Evolutionary conservation across 768 basidiomycete species (phyloP), one percentile per base, ranked within the genome.

Genomic region (Trametes gibbosa): DNA sequence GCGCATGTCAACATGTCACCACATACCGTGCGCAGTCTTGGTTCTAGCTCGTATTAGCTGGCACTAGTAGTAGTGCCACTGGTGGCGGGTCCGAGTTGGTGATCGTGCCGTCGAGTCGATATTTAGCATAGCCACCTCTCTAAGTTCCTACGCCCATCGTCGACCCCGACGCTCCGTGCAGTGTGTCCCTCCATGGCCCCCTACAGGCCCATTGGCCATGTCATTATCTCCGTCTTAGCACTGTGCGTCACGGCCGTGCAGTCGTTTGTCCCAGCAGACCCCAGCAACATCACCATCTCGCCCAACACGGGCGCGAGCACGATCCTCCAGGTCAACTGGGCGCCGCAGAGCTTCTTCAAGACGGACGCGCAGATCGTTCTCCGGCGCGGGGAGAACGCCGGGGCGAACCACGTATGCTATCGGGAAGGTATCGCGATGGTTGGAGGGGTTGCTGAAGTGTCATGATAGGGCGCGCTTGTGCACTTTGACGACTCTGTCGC

Each of bases 401-500:
- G 50, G 5, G 17, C 32, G 1, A 40, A 40, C 19, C 48, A 49
- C 29, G 37, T 42, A 5, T 32, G 48, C 7, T 2, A 17, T 43
- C n/a, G 16, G 21, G 45, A 10, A 29, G 53, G 12, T 40, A 12
- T 21, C 21, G 17, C 17, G 41, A 8, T 7, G 17, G 19, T n/a
- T 14, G 8, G 21, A 24, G 6, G 13, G 3, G 2, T 10, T 24
- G 13, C 9, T 12, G 21, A 24, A 10, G 5, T 5, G 46, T 34
- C 39, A 21, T 58, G 58, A n/a, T 63, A 91, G 86, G 94, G 94
- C 21, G 88, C 85, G 14, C 71, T 96, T 29, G 84, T 95, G 29
- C 90, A 90, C 69, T 95, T 95, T 66, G 81, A 84, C 0, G 93
- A 94, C 67, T 75, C 77, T 12, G 73, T 71, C 53, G 76, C 77